Percentiles rank a stretch among this genome's conserved stretches.
Evolutionary conservation across 306 rosid species (phyloP).

Genomic region (Pueraria montana): DNA sequence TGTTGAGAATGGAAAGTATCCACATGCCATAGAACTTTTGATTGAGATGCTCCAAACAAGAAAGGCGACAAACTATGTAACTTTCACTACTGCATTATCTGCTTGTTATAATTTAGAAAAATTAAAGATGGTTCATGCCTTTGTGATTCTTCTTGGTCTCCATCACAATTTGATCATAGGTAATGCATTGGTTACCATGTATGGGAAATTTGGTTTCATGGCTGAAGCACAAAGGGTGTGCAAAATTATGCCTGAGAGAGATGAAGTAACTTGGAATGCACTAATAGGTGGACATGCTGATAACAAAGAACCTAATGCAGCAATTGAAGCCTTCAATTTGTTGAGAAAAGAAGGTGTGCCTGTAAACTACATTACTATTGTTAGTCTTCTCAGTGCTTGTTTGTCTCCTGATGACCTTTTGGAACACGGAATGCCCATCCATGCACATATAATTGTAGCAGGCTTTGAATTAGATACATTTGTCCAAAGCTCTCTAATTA

Average conservation of each 20-base stretch:
- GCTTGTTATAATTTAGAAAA: conserved; percentile 73
- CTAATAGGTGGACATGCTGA: conserved; percentile 83
- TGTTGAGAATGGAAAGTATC: conserved; percentile 67
- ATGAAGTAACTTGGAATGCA: conserved; percentile 90
- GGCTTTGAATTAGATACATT: conserved; percentile 79
- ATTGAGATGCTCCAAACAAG: conserved; percentile 64
- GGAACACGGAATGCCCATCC: conserved; percentile 75
- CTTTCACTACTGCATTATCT: conserved; percentile 77
- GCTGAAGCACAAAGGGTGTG: conserved; percentile 62
- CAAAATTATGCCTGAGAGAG: conserved; percentile 66
- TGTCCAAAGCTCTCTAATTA: conserved; percentile 86
- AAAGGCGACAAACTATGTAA: conserved; percentile 64
- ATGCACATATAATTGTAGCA: conserved; percentile 64
- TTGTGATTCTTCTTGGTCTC: conserved; percentile 61
- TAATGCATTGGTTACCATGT: conserved; percentile 83
- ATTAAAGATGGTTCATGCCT: conserved; percentile 73
- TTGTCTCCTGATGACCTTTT: conserved; percentile 59
- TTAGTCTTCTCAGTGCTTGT: conserved; percentile 75
- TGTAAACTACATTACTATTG: conserved; percentile 76
- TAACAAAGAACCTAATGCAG: conserved; percentile 72
- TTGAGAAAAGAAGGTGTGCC: conserved; percentile 72
- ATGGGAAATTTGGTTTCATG: conserved; percentile 74
- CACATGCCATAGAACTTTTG: conserved; percentile 62
- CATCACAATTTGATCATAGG: conserved; percentile 69
- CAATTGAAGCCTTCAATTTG: conserved; percentile 66